A percentile compares a stretch with the other conserved stretches of the same genome.
Conservation (phyloP, 768 basidiomycete species). For the Trametes cingulata region DNA sequence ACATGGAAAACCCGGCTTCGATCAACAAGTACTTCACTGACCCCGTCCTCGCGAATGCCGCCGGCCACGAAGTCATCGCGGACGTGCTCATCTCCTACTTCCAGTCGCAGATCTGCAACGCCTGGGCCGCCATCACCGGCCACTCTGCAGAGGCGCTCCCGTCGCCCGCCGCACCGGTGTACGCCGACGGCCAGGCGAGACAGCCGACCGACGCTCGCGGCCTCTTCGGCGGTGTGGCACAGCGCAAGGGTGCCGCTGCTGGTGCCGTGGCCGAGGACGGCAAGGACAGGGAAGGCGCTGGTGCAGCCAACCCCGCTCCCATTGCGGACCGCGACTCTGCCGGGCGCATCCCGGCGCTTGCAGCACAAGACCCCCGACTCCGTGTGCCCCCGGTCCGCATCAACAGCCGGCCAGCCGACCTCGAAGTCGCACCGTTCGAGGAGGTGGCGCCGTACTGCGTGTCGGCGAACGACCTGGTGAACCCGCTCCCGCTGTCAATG, state of each 20-base stretch:
- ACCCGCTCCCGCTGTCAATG: slow-evolving; percentile 90
- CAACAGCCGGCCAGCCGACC: slow-evolving; percentile 55
- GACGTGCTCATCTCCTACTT: slow-evolving; percentile 92
- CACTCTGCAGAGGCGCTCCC: slow-evolving; percentile 61
- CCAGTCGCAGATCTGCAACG: slow-evolving; percentile 83
- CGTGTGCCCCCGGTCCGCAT: slow-evolving; percentile 76
- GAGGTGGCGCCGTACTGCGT: slow-evolving; percentile 93
- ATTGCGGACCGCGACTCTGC: slow-evolving; percentile 21
- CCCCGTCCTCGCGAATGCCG: slow-evolving; percentile 73
- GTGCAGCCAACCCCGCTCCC: slow-evolving; percentile 10
- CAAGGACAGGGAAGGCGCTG: slow-evolving; percentile 30
- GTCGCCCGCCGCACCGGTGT: slow-evolving; percentile 34
- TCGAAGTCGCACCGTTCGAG: slow-evolving; percentile 54
- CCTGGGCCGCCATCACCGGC: slow-evolving; percentile 78
- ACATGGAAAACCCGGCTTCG: slow-evolving; percentile 70
- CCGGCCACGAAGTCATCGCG: slow-evolving; percentile 84
- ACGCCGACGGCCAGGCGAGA: slow-evolving; percentile 36
- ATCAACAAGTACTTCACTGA: slow-evolving; percentile 77
- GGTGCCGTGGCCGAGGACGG: slow-evolving; percentile 38
- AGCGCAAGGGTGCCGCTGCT: slow-evolving; percentile 66
- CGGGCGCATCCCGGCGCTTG: slow-evolving; percentile 13
- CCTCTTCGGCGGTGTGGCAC: slow-evolving; percentile 84
- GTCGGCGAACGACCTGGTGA: slow-evolving; percentile 96
- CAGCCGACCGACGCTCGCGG: slow-evolving; percentile 54
- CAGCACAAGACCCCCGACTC: slow-evolving; percentile 33